Evolutionary conservation across 1,284 basidiomycete species (phyloP).

Genomic region (Sparassis latifolia): DNA sequence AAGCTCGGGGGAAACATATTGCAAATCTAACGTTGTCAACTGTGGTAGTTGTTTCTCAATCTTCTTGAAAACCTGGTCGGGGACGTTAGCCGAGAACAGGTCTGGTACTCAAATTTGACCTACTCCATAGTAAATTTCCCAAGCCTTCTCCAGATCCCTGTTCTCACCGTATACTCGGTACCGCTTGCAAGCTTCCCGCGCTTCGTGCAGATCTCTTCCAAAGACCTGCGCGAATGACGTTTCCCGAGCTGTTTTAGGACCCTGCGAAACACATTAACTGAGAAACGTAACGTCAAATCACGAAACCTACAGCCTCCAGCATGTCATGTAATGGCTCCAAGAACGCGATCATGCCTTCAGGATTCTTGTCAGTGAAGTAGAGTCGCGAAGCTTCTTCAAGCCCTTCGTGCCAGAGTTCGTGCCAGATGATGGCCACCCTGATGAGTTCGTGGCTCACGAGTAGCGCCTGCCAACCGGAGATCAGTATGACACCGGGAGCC

Average conservation of each 20-base stretch:
- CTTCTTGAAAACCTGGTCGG: constrained; percentile 83
- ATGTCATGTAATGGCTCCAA: constrained; percentile 93
- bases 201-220: constrained; percentile 89
- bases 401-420: constrained; percentile 98
- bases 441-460: constrained; percentile 95
- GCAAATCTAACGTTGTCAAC: constrained; percentile 88
- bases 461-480: constrained; percentile 53
- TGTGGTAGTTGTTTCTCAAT: constrained; percentile 92
- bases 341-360: constrained; percentile 97
- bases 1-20: constrained; percentile 95
- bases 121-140: constrained; percentile 96
- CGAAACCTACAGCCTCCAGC: constrained; percentile 70
- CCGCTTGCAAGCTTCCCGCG: constrained; percentile 86
- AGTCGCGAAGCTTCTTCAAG: constrained; percentile 96
- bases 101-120: constrained; percentile 12
- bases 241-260: constrained; percentile 91
- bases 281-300: background rate
- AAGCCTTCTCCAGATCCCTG: constrained; percentile 94
- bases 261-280: constrained; percentile 38
- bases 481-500: too few relatives aligned
- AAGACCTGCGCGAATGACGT: constrained; percentile 95
- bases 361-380: constrained; percentile 98
- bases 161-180: constrained; percentile 87
- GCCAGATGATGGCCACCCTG: constrained; percentile 97
- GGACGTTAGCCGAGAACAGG: background rate